Base-by-base conservation (phyloP, 495 filamentous ascomycete species). In the Daldinia caldariorum region DNA sequence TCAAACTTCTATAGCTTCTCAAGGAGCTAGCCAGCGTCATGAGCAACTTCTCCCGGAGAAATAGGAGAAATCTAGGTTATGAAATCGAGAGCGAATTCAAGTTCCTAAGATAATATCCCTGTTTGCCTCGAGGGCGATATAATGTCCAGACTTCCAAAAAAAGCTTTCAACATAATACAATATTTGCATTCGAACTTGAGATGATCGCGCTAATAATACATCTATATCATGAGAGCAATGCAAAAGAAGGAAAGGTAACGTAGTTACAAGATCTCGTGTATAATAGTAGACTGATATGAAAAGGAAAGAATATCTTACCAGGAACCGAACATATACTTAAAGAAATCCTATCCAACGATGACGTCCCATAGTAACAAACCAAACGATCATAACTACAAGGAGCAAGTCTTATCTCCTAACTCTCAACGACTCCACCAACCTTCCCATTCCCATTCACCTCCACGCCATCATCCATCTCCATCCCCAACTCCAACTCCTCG, bases 1-100 rank as follows among this genome's bases (percentile, higher is more conserved):
- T 63, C 63, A 67, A 67, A 67, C 59, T 47, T 67, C 50, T 66
- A 43, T 9, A 49, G 7, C 45, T 54, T 64, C 45, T 35, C 20
- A 45, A 31, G 56, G 16, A n/a, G n/a, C 47, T 32, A 50, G 51
- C 38, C 38, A 61, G 61, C 61, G 7, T 22, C 57, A 55, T 51
- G 38, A 47, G 45, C 31, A 50, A 12, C 20, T 26, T 39, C 26
- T 22, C 34, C 32, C 35, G 1, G 29, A 8, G 14, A 47, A 4
- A 20, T 5, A 38, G 26, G 57, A 56, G 41, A 53, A 53, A 7
- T 5, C 34, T 10, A 35, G 34, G 34, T 35, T 35, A 35, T 45
- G 18, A 18, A 45, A 45, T 20, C 9, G 41, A 43, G n/a, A 6
- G 6, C 8, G 3, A 47, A 20, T 13, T 47, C 16, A 47, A 47